Percentiles rank a stretch among this genome's conserved stretches.
Evolutionary conservation across 148 eudicot species (phyloP).

Genomic region (Persicaria maculosa): DNA sequence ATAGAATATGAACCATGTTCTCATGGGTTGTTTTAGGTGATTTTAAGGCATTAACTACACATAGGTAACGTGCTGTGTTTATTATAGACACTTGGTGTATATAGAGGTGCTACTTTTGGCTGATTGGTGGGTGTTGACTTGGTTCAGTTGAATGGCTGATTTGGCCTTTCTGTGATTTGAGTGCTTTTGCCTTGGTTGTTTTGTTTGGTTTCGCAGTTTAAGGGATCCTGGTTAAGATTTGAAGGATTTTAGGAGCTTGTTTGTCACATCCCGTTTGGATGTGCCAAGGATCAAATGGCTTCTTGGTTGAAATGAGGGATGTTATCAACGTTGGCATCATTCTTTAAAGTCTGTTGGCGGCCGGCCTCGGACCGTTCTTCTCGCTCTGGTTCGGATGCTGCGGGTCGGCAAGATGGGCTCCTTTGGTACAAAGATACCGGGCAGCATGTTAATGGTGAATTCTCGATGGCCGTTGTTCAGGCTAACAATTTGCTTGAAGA

Average conservation of each 20-base stretch:
- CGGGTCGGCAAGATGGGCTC: slow-evolving; percentile 37
- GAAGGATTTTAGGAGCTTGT: background rate
- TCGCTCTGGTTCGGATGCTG: slow-evolving; percentile 26
- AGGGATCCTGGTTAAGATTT: background rate
- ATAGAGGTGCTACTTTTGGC: background rate
- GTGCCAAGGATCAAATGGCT: slow-evolving; percentile 21
- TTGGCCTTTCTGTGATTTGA: background rate
- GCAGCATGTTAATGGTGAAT: slow-evolving; percentile 36
- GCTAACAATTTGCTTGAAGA: slow-evolving; percentile 35
- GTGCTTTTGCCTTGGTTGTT: background rate
- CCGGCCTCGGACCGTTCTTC: slow-evolving; percentile 20
- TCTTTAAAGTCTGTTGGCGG: slow-evolving; percentile 34
- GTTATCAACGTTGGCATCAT: slow-evolving; percentile 33
- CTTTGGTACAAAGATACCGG: slow-evolving; percentile 41
- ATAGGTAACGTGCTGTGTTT: background rate
- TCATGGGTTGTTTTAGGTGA: background rate
- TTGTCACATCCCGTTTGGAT: slow-evolving; percentile 19
- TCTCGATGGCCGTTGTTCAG: slow-evolving; percentile 43
- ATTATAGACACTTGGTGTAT: background rate
- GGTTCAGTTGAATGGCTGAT: slow-evolving; percentile 1
- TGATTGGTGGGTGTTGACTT: slow-evolving; percentile 7
- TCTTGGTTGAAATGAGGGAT: slow-evolving; percentile 38
- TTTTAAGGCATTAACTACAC: background rate
- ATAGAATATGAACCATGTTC: background rate
- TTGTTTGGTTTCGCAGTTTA: background rate